A percentile compares a stretch with the other conserved stretches of the same genome.
Evolutionary conservation across 768 basidiomycete species (phyloP).

Genomic region (Agrocybe chaxingu): DNA sequence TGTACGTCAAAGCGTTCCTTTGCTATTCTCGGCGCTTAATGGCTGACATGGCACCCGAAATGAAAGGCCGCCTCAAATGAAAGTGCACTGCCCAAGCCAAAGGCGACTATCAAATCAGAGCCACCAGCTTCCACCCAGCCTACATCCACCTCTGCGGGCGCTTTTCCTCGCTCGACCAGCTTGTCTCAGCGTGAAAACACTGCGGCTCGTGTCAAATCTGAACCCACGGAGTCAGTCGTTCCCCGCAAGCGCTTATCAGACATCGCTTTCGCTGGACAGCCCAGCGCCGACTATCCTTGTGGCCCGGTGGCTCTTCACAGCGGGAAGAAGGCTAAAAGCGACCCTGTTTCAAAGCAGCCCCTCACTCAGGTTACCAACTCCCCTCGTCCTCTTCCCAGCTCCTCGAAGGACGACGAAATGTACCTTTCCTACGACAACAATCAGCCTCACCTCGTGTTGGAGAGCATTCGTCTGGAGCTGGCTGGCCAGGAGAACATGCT

Average conservation of each 20-base stretch:
- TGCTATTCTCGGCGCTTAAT: neutral
- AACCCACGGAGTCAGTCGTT: constrained; percentile 24
- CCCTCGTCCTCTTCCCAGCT: neutral
- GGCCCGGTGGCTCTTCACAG: neutral
- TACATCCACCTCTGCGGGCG: neutral
- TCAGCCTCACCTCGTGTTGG: constrained; percentile 11
- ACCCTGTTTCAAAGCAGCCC: constrained; percentile 22
- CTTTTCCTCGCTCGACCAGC: neutral
- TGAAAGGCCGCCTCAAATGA: too few relatives aligned
- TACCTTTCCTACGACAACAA: constrained; percentile 6
- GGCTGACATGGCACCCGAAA: too few relatives aligned
- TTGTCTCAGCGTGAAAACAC: neutral
- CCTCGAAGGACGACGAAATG: neutral
- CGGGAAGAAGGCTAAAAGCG: constrained; percentile 26
- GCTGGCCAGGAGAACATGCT: constrained; percentile 7
- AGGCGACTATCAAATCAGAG: neutral
- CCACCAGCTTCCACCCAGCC: neutral
- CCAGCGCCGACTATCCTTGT: neutral
- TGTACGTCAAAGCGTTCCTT: constrained; percentile 1
- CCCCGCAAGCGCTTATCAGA: constrained; percentile 37
- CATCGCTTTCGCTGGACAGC: constrained; percentile 15
- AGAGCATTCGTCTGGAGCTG: constrained; percentile 9
- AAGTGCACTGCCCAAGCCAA: too few relatives aligned
- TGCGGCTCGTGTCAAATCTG: constrained; percentile 22
- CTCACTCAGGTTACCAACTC: constrained; percentile 14